Percentiles rank a stretch among this genome's conserved stretches.
Conservation (phyloP, 23 red algal genomes). For the Gracilaria caudata region DNA sequence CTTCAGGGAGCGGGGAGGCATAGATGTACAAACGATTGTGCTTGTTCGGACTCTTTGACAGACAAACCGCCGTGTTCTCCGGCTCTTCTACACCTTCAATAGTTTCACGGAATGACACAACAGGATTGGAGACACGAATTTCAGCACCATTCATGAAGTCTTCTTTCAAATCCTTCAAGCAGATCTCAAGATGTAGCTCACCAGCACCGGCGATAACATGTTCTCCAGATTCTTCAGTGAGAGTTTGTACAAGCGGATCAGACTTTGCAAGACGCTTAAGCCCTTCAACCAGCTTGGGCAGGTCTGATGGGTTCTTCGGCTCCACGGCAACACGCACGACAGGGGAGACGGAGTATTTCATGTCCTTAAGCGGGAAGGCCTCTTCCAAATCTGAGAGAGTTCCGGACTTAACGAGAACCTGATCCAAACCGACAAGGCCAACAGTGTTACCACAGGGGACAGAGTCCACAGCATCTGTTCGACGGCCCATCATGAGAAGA, state of each 20-base stretch:
- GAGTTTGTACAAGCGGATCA: conserved; percentile 91
- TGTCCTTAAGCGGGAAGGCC: conserved; percentile 99
- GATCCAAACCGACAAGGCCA: conserved; percentile 95
- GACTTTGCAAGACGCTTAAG: conserved; percentile 99
- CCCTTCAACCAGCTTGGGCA: conserved; percentile 99
- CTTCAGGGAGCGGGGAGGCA: conserved; percentile 91
- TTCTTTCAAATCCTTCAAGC: conserved; percentile 97
- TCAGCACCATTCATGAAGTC: conserved; percentile 99
- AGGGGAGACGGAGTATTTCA: conserved; percentile 99
- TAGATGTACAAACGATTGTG: conserved; percentile 99
- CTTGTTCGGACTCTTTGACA: conserved; percentile 99
- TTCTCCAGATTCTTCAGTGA: conserved; percentile 97
- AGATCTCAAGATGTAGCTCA: conserved; percentile 98
- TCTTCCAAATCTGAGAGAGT: conserved; percentile 92
- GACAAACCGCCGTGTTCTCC: conserved; percentile 80
- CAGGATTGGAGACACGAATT: conserved; percentile 93
- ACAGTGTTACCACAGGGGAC: conserved; percentile 99
- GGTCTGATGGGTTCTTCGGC: conserved; percentile 97
- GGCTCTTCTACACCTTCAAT: conserved; percentile 88
- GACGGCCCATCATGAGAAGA: conserved; percentile 98
- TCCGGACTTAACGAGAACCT: conserved; percentile 93
- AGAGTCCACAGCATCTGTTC: conserved; percentile 95
- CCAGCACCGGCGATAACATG: conserved; percentile 99
- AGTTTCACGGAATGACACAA: conserved; percentile 96
- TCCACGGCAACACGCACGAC: conserved; percentile 99